Evolutionary conservation across 306 rosid genomes (phyloP), one percentile per base, ranked within the genome.

Genomic region (Castanea mollissima): DNA sequence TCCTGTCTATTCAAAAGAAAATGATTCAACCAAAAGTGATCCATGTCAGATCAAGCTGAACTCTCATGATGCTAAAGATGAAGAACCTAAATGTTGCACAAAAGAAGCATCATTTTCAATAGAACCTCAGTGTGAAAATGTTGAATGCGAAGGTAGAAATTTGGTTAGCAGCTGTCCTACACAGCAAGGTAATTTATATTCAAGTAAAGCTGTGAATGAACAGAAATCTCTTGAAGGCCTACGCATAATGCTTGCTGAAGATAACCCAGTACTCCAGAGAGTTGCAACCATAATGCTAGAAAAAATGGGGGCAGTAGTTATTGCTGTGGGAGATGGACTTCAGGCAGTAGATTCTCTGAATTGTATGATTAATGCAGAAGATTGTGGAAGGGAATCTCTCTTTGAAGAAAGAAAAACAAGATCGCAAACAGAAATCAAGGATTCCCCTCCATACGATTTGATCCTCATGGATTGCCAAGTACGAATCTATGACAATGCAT

Each of bases 381-480:
- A 90, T 41, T 65, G 73, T 34, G 75, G 85, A 69, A 84, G 83
- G 69, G 91, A 85, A 60, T 81, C 89, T 73, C 73, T 74, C 32
- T 55, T 57, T 58, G 85, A 83, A 21, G 92, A 87, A 19, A 89
- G 82, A 74, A 81, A 76, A 80, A 68, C 80, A 57, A 83, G 83
- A 81, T 58, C 88, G 5, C 84, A 86, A 78, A 81, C 81, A 62
- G 91, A 87, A 78, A 87, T 21, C 73, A 65, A 51, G 73, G 76
- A 72, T 65, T 64, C 79, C 29, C 87, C 78, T 55, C 80, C 88
- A 59, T 96, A 86, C 69, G 98, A 96, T 82, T 91, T 96, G 88
- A 82, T 96, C 81, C 88, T 96, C 63, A 96, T 96, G 99, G 99
- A 96, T 83, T 96, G 99, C 85, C 99, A 96, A 91, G 99, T 96